A percentile compares a stretch with the other conserved stretches of the same genome.
Evolutionary conservation across 306 rosid species (phyloP).

Genomic region (Comarum palustre): DNA sequence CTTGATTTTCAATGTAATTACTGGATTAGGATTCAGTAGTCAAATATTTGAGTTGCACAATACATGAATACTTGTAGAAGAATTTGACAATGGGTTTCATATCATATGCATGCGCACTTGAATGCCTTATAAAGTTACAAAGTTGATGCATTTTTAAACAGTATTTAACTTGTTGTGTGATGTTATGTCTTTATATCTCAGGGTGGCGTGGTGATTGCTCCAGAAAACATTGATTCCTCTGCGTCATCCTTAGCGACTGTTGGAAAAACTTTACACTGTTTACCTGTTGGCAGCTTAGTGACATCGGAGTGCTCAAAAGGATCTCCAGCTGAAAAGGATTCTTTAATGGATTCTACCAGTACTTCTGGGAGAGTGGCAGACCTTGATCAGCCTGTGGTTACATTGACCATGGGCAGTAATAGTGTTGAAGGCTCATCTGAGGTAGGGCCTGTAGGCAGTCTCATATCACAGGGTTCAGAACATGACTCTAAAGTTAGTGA

Average conservation of each 20-base stretch:
- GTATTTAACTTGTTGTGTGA: not conserved
- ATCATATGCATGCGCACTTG: not conserved
- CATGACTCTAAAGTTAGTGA: not conserved
- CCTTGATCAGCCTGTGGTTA: not conserved
- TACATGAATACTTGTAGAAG: not conserved
- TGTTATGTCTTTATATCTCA: slow-evolving; percentile 6
- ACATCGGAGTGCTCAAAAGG: not conserved
- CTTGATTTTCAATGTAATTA: not conserved
- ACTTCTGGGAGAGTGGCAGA: not conserved
- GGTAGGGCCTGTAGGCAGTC: slow-evolving; percentile 23
- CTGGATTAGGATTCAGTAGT: not conserved
- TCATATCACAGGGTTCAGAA: not conserved
- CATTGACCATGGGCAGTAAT: not conserved
- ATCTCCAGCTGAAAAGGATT: not conserved
- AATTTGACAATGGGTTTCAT: not conserved
- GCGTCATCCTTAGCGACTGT: slow-evolving; percentile 19
- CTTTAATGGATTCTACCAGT: not conserved
- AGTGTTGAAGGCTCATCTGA: slow-evolving; percentile 21
- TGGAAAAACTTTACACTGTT: slow-evolving; percentile 23
- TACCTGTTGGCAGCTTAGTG: not conserved
- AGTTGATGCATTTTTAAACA: not conserved
- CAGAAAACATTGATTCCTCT: slow-evolving; percentile 7
- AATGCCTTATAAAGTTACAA: not conserved
- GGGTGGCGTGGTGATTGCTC: slow-evolving; percentile 6
- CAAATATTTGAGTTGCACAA: not conserved